Evolutionary conservation across 352 stramenopile genomes (phyloP), one percentile per base, ranked within the genome.

Genomic region (Pythium sp.): DNA sequence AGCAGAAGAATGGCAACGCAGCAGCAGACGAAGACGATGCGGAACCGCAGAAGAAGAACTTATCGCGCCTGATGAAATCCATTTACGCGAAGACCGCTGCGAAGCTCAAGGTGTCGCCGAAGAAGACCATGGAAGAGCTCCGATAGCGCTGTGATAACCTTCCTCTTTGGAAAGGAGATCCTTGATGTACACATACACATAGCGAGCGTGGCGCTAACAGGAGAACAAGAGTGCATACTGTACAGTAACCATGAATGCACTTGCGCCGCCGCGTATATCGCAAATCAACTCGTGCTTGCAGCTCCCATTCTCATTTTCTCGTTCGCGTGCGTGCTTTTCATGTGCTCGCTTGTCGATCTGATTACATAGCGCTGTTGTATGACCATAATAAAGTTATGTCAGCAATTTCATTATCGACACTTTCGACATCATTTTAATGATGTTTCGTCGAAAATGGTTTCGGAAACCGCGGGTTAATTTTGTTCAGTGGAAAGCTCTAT

Each of bases 21-120:
- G 49, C 24, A 3, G n/a, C 24, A 8, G 65, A 65, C 38, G 53
- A 57, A 18, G 41, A 61, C 38, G 36, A n/a, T 64, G 28, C 9
- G 28, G 30, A 22, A 15, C 51, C 62, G 15, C 66, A 69, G 22
- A 77, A 77, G 26, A 79, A 79, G 60, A 74, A 83, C 51, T 66
- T 87, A 1, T 81, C 78, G 4, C 80, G 68, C 24, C 64, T 87
- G 36, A 84, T 87, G 72, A 70, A 72, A 26, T 74, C 74, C 62
- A 83, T 87, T 70, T 84, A 82, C 72, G 65, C 74, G 47, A 85
- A 86, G 69, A 87, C 80, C 6, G 71, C 80, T 14, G 80, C 80
- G 64, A 87, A 86, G 67, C 74, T 87, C 61, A 71, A 76, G 22
- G 76, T 86, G 46, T 81, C 75, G n/a, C 43, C 54, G 20, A 80